Evolutionary conservation across 1,284 basidiomycete genomes (phyloP).

Genomic region (Malassezia brasiliensis): DNA sequence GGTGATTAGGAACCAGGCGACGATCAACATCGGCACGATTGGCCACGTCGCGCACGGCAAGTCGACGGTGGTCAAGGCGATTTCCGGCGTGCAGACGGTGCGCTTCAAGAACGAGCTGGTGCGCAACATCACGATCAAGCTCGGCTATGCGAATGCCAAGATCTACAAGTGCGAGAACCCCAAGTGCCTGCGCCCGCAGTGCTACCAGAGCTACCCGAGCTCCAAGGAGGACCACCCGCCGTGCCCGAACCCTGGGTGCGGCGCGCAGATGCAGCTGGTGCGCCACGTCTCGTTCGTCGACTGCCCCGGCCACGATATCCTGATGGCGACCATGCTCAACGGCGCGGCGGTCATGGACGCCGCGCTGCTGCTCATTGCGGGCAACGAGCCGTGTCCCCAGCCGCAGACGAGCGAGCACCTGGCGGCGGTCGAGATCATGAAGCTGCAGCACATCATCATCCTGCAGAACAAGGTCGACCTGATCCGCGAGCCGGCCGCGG

Average conservation of each 20-base stretch:
- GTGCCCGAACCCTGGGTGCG: conserved; percentile 87
- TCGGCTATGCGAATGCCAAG: conserved; percentile 97
- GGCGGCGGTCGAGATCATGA: conserved; percentile 98
- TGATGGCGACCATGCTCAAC: conserved; percentile 99
- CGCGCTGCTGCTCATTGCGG: conserved; percentile 84
- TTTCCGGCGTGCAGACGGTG: conserved; percentile 97
- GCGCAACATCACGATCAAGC: conserved; percentile 96
- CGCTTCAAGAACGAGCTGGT: conserved; percentile 86
- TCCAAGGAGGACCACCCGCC: conserved; percentile 86
- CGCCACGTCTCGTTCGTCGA: conserved; percentile 80
- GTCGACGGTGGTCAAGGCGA: conserved; percentile 96
- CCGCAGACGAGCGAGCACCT: conserved; percentile 97
- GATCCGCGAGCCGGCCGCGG: conserved; percentile 44
- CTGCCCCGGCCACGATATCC: conserved; percentile 53
- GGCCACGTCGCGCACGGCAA: conserved; percentile 67
- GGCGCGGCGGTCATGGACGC: conserved; percentile 99
- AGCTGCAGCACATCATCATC: conserved; percentile 94
- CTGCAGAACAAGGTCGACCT: conserved; percentile 57
- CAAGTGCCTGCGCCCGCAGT: conserved; percentile 81
- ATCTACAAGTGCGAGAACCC: conserved; percentile 96
- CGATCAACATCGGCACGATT: conserved; percentile 48
- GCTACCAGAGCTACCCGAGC: conserved; percentile 85
- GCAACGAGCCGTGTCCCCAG: conserved; percentile 96
- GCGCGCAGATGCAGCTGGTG: conserved; percentile 76
- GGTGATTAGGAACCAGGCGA: conserved; percentile 92